Evolutionary conservation across 2,329 filamentous ascomycete species (phyloP).

Genomic region (Eurotiales sp.): DNA sequence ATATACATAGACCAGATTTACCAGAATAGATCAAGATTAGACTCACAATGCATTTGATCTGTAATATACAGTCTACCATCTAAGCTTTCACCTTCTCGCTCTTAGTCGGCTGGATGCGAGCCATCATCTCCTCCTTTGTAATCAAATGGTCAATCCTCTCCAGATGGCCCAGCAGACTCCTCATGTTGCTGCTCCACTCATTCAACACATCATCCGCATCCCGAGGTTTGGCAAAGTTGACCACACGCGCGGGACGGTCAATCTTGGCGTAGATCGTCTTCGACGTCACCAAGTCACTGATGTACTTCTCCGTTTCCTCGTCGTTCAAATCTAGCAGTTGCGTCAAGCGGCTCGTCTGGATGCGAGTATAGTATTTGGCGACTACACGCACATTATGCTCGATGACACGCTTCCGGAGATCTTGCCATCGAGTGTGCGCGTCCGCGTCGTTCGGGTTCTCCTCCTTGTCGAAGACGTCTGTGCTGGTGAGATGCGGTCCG

Average conservation of each 20-base stretch:
- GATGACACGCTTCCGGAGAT: conserved; percentile 95
- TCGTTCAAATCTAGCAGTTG: conserved; percentile 87
- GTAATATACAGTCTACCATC: conserved; percentile 12
- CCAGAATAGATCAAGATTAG: too few relatives aligned
- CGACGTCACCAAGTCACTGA: conserved; percentile 90
- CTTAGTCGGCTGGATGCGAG: conserved; percentile 71
- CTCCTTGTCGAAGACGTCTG: conserved; percentile 78
- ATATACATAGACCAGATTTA: too few relatives aligned
- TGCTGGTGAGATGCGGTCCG: conserved; percentile 79
- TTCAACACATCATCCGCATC: conserved; percentile 96
- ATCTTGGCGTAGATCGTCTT: conserved; percentile 99
- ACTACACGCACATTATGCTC: conserved; percentile 98
- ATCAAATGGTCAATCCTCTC: conserved; percentile 97
- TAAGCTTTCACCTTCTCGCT: conserved; percentile 34
- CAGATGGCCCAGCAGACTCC: conserved; percentile 77
- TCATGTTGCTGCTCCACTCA: conserved; percentile 99
- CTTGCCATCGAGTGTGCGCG: conserved; percentile 82
- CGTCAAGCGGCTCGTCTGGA: conserved; percentile 85
- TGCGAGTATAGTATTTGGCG: conserved; percentile 97
- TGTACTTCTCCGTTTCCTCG: conserved; percentile 98
- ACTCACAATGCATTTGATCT: too few relatives aligned
- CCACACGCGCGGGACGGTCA: conserved; percentile 84
- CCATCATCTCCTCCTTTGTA: conserved; percentile 99
- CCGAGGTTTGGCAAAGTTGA: conserved; percentile 90
- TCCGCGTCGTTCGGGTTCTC: conserved; percentile 70